Conservation (phyloP, 768 basidiomycete genomes). For the Leucocoprinus birnbaumii region DNA sequence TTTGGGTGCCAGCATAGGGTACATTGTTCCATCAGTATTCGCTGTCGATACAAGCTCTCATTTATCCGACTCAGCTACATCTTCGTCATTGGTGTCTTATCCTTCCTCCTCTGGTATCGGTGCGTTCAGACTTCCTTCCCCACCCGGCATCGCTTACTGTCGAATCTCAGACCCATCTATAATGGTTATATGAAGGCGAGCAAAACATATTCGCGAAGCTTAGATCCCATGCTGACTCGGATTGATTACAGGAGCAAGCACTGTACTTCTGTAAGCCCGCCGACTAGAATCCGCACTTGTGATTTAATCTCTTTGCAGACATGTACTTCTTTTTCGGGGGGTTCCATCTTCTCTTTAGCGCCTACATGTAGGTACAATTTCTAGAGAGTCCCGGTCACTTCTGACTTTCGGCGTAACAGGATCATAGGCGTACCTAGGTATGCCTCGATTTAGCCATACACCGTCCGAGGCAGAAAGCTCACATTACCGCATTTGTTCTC, state of each 20-base stretch:
- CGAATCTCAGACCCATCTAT: slow-evolving; percentile 76
- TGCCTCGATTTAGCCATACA: slow-evolving; percentile 15
- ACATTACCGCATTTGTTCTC: slow-evolving; percentile 16
- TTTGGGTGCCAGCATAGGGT: slow-evolving; percentile 83
- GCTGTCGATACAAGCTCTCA: slow-evolving; percentile 19
- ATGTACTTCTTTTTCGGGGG: slow-evolving; percentile 96
- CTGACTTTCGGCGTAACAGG: slow-evolving; percentile 47
- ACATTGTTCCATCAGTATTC: slow-evolving; percentile 25
- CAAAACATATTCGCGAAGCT: slow-evolving; percentile 14
- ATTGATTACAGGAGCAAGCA: slow-evolving; percentile 71
- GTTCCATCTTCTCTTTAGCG: slow-evolving; percentile 89
- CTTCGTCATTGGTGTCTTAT: slow-evolving; percentile 70
- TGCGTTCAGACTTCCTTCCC: slow-evolving; percentile 31
- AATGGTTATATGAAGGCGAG: slow-evolving; percentile 95
- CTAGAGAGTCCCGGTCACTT: slow-evolving; percentile 21
- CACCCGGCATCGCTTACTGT: slow-evolving; percentile 15
- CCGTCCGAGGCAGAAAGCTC: slow-evolving; percentile 31
- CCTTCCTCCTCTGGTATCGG: slow-evolving; percentile 97
- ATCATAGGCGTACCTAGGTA: slow-evolving; percentile 91
- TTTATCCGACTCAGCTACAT: slow-evolving; percentile 55
- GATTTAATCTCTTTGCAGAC: slow-evolving; percentile 51
- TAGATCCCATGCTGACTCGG: slow-evolving; percentile 18
- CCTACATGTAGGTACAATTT: slow-evolving; percentile 73
- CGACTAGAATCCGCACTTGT: slow-evolving; percentile 21
- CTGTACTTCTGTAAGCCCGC: slow-evolving; percentile 81